Conservation (phyloP, 2,329 filamentous ascomycete genomes). For the Penicillium psychrosexuale region DNA sequence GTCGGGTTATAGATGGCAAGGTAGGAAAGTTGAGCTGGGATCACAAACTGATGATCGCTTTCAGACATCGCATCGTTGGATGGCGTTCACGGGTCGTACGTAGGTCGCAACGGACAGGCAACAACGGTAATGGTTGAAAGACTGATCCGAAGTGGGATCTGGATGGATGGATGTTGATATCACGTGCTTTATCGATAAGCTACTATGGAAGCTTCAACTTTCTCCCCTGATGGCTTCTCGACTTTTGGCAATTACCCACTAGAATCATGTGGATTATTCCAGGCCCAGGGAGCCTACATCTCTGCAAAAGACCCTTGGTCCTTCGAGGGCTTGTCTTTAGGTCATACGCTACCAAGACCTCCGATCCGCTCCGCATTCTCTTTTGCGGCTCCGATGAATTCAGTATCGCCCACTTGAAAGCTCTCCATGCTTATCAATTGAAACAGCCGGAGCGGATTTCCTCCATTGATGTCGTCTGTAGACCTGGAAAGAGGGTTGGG, state of each 20-base stretch:
- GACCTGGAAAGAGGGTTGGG: conserved; percentile 74
- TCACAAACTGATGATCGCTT: conserved; percentile 43
- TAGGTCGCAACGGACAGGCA: conserved; percentile 11
- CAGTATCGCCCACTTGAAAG: conserved; percentile 72
- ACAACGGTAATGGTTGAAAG: conserved; percentile 5
- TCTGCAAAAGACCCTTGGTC: conserved; percentile 19
- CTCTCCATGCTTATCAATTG: conserved; percentile 61
- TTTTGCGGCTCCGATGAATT: conserved; percentile 95
- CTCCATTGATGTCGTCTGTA: conserved; percentile 81
- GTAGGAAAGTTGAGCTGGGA: conserved; percentile 83
- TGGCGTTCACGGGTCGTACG: background rate
- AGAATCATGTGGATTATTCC: conserved; percentile 27
- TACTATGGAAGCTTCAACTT: conserved; percentile 10
- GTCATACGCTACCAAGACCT: conserved; percentile 31
- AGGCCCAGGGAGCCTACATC: conserved; percentile 21
- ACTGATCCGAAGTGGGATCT: conserved; percentile 14
- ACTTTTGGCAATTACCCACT: background rate
- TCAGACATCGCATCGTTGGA: conserved; percentile 39
- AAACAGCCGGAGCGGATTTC: conserved; percentile 56
- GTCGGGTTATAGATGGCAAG: conserved; percentile 93
- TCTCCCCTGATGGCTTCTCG: background rate
- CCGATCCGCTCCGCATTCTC: conserved; percentile 70
- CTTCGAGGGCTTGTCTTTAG: conserved; percentile 16
- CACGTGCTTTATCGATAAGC: conserved; percentile 35
- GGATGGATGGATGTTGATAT: conserved; percentile 30